Conservation (phyloP, 2,329 filamentous ascomycete species). For the Ilyonectria robusta region DNA sequence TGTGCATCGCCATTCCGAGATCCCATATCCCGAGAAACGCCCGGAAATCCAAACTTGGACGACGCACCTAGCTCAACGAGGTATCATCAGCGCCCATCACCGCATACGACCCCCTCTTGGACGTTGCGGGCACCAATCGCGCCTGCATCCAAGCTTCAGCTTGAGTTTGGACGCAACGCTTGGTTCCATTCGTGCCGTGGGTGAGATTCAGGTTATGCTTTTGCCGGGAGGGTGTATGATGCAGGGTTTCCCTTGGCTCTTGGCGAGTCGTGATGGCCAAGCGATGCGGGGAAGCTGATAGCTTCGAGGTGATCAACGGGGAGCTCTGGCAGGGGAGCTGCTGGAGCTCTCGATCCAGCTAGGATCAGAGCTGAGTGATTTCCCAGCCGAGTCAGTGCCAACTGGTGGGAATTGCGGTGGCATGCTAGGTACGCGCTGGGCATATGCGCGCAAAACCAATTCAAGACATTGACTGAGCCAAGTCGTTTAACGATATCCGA, state of each 20-base stretch:
- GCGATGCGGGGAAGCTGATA: slow-evolving; percentile 11
- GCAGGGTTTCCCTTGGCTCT: slow-evolving; percentile 8
- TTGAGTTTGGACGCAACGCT: slow-evolving; percentile 28
- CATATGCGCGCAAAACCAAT: background rate
- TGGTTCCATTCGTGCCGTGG: slow-evolving; percentile 37
- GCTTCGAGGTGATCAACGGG: background rate
- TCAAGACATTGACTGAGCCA: background rate
- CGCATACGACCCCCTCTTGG: slow-evolving; percentile 38
- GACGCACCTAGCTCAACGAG: slow-evolving; percentile 34
- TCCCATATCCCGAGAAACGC: slow-evolving; percentile 40
- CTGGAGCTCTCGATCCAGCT: background rate
- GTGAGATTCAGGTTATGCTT: slow-evolving; percentile 18
- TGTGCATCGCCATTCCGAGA: slow-evolving; percentile 12
- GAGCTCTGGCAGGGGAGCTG: background rate
- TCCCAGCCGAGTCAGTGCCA: background rate
- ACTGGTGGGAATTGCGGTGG: no score
- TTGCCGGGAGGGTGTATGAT: slow-evolving; percentile 8
- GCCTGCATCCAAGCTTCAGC: slow-evolving; percentile 34
- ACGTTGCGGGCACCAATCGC: slow-evolving; percentile 47
- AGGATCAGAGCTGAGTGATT: background rate
- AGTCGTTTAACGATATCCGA: slow-evolving; percentile 33
- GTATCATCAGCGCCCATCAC: slow-evolving; percentile 32
- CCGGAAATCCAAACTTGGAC: slow-evolving; percentile 28
- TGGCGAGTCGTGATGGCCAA: slow-evolving; percentile 1
- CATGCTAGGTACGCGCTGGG: no score